These are phyloP conservation scores for Talaromyces adpressus DNA, from an alignment of 495 filamentous ascomycete species.

Conservation along the genomic window DNA sequence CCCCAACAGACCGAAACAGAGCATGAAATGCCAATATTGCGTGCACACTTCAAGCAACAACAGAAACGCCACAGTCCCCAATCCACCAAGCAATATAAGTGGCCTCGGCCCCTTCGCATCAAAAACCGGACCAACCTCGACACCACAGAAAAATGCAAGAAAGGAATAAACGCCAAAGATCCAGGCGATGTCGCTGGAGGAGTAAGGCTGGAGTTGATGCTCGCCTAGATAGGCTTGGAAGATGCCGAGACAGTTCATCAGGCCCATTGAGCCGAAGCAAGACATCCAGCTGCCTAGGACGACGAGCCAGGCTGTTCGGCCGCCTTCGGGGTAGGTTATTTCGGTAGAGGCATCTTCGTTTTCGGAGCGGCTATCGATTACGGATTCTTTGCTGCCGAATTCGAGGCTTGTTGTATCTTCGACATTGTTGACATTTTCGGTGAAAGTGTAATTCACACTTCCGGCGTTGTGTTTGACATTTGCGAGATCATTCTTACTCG, in stretches of 20 bases:
- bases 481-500: neutral
- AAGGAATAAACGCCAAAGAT: conserved; percentile 67
- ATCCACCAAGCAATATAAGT: neutral
- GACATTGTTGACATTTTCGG: neutral
- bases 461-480: neutral
- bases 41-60: neutral
- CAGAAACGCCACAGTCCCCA: neutral
- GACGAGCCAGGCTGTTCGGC: conserved; percentile 57
- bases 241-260: conserved; percentile 66
- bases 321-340: conserved; percentile 54
- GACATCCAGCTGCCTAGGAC: conserved; percentile 63
- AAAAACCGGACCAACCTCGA: conserved; percentile 34
- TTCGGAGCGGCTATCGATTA: neutral
- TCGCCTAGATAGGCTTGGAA: conserved; percentile 59
- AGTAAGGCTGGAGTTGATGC: conserved; percentile 49
- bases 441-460: neutral
- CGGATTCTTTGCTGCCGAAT: neutral
- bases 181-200: conserved; percentile 56
- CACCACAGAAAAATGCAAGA: conserved; percentile 51
- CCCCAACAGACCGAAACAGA: conserved; percentile 5
- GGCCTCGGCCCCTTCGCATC: neutral
- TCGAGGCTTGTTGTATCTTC: neutral
- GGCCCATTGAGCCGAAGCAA: conserved; percentile 56
- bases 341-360: neutral
- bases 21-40: conserved; percentile 10